A percentile compares a stretch with the other conserved stretches of the same genome.
These are phyloP conservation scores for Rhododendron molle DNA, from an alignment of 148 eudicot genomes.

Conservation along the genomic window DNA sequence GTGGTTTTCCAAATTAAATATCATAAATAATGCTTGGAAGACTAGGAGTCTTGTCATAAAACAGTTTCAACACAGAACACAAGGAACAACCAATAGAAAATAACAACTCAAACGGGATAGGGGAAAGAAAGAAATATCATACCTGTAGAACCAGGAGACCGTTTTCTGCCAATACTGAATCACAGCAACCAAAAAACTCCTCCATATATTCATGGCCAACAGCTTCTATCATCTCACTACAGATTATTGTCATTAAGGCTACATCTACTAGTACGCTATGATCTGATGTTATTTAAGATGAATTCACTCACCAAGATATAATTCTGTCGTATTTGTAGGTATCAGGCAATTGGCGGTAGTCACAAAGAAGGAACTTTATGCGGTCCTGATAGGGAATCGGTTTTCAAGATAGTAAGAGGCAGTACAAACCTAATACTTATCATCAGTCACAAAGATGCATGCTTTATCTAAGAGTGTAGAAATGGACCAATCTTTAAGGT, in stretches of 20 bases:
- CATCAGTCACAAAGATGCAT: neutral
- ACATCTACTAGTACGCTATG: neutral
- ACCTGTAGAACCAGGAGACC: slow-evolving; percentile 90
- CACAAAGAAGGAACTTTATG: slow-evolving; percentile 72
- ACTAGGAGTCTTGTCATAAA: neutral
- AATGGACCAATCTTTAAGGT: neutral
- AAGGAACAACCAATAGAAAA: neutral
- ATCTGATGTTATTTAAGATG: neutral
- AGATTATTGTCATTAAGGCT: neutral
- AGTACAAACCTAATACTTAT: neutral
- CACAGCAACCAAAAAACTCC: slow-evolving; percentile 67
- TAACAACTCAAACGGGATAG: neutral
- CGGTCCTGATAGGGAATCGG: slow-evolving; percentile 43
- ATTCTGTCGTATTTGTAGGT: slow-evolving; percentile 63
- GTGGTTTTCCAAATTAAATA: neutral
- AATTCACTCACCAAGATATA: slow-evolving; percentile 62
- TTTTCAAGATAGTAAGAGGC: neutral
- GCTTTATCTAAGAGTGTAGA: neutral
- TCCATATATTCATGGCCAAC: slow-evolving; percentile 86
- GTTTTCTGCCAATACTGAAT: slow-evolving; percentile 55
- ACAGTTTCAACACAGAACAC: neutral
- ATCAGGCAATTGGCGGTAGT: slow-evolving; percentile 72
- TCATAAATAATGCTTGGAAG: neutral
- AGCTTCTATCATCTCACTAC: slow-evolving; percentile 88
- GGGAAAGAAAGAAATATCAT: slow-evolving; percentile 3